phyloP scores from a whole-genome alignment of 2,329 filamentous ascomycete genomes.

The Xylariaceae sp. region DNA sequence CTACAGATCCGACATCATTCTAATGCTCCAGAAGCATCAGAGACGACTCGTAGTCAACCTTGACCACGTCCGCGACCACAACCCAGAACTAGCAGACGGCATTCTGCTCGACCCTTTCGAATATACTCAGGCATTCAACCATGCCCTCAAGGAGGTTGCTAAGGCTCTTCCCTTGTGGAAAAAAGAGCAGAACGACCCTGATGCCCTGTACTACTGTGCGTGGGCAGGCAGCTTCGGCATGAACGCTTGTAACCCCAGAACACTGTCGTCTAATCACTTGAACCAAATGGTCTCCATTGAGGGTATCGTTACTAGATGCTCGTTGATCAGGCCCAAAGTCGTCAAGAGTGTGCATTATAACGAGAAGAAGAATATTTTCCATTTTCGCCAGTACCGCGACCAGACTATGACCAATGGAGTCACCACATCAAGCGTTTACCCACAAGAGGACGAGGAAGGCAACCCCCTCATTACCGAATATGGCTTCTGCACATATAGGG shows the following conservation, averaged over 20 bases:
- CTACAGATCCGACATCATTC: constrained; percentile 84
- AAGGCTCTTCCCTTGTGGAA: constrained; percentile 72
- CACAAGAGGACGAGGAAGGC: constrained; percentile 86
- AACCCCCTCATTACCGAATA: constrained; percentile 94
- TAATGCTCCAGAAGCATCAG: constrained; percentile 66
- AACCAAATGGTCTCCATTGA: constrained; percentile 98
- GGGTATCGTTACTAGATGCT: constrained; percentile 95
- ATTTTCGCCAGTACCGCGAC: constrained; percentile 86
- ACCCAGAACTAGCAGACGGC: constrained; percentile 70
- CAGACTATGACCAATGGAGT: constrained; percentile 95
- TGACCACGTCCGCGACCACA: constrained; percentile 89
- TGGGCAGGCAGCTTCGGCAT: constrained; percentile 95
- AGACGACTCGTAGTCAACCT: constrained; percentile 68
- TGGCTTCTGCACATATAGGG: constrained; percentile 89
- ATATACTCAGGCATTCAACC: constrained; percentile 81
- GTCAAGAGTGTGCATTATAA: constrained; percentile 97
- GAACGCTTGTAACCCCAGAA: constrained; percentile 90
- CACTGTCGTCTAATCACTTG: constrained; percentile 80
- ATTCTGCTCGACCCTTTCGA: constrained; percentile 86
- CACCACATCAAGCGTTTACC: constrained; percentile 88
- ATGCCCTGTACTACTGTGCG: constrained; percentile 92
- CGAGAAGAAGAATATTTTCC: constrained; percentile 79
- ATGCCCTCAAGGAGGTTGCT: constrained; percentile 84
- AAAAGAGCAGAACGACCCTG: constrained; percentile 69
- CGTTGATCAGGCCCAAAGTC: constrained; percentile 92